phyloP scores from a whole-genome alignment of 352 stramenopile genomes.

The Phytophthora citrophthora region DNA sequence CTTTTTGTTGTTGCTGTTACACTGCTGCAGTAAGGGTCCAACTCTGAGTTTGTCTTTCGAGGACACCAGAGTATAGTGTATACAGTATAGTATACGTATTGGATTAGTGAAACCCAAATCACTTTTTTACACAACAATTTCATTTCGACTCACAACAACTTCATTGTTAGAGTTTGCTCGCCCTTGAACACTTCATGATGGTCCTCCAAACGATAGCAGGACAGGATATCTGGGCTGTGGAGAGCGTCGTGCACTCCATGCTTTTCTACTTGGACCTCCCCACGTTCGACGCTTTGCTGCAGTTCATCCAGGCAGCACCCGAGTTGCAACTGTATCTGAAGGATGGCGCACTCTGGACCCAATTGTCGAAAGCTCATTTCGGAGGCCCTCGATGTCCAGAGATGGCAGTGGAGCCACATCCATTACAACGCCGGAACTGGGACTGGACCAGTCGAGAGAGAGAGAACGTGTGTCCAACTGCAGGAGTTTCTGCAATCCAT shows the following conservation, averaged over 20 bases:
- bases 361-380: slow-evolving; percentile 33
- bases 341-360: slow-evolving; percentile 41
- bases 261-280: slow-evolving; percentile 6
- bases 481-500: slow-evolving; percentile 35
- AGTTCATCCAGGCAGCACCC: slow-evolving; percentile 2
- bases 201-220: not conserved
- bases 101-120: too few species aligned
- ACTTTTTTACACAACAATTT: too few species aligned
- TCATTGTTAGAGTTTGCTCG: too few species aligned
- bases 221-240: slow-evolving; percentile 6
- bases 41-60: too few species aligned
- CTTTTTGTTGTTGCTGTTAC: slow-evolving; percentile 7
- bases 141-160: too few species aligned
- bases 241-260: slow-evolving; percentile 1
- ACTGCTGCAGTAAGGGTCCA: not conserved
- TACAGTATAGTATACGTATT: too few species aligned
- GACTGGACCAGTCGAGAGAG: slow-evolving; percentile 22
- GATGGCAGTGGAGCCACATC: slow-evolving; percentile 5
- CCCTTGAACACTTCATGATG: not conserved
- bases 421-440: slow-evolving; percentile 11
- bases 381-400: slow-evolving; percentile 13
- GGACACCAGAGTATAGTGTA: too few species aligned
- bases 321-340: slow-evolving; percentile 20
- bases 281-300: not conserved
- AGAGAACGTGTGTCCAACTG: slow-evolving; percentile 27